Conservation (phyloP, 2,329 filamentous ascomycete genomes). For the Fusarium pininemorale region DNA sequence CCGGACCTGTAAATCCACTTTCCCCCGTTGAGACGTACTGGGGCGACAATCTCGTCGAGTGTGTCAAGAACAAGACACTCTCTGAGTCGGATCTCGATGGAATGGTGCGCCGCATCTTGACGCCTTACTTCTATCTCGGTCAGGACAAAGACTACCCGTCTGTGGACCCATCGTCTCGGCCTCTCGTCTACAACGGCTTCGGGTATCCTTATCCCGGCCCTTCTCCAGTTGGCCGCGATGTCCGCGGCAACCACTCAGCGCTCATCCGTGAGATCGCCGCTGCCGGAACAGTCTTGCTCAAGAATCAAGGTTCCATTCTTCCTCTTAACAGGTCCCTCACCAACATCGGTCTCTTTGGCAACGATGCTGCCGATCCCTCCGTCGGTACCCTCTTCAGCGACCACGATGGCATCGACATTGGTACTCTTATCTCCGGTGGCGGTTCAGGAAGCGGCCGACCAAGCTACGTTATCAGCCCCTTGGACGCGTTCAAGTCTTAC, state of each 20-base stretch:
- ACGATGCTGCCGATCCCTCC: slow-evolving; percentile 62
- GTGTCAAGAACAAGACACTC: not conserved
- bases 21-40: not conserved
- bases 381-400: not conserved
- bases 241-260: slow-evolving; percentile 68
- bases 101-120: slow-evolving; percentile 4
- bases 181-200: not conserved
- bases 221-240: slow-evolving; percentile 63
- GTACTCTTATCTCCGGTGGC: not conserved
- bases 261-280: slow-evolving; percentile 66
- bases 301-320: slow-evolving; percentile 66
- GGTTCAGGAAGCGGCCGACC: not conserved
- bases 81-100: not conserved
- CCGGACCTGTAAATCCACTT: slow-evolving; percentile 61
- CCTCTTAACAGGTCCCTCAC: slow-evolving; percentile 62
- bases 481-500: not conserved
- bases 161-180: not conserved
- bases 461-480: not conserved
- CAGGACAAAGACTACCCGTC: not conserved
- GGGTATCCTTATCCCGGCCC: slow-evolving; percentile 51
- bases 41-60: not conserved
- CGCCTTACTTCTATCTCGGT: slow-evolving; percentile 3
- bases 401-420: not conserved
- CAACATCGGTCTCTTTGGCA: slow-evolving; percentile 69
- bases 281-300: slow-evolving; percentile 72